These are phyloP conservation scores for Vitis labrusca DNA, from an alignment of 164 flowering plant species.

Conservation along the genomic window DNA sequence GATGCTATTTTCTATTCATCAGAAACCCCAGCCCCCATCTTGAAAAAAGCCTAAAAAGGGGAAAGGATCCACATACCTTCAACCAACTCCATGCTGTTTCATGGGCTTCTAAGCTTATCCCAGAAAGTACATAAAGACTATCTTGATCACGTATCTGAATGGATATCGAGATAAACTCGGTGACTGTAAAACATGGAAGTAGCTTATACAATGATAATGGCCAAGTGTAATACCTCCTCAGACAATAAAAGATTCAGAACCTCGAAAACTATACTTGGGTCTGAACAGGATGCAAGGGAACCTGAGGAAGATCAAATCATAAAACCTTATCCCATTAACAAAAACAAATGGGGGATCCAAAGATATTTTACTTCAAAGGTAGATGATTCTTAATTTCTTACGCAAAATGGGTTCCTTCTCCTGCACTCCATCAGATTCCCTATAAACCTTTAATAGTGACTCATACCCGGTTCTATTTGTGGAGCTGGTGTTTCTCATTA, in stretches of 20 bases:
- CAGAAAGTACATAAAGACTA: conserved; percentile 15
- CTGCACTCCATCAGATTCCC: conserved; percentile 25
- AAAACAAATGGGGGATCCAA: neutral
- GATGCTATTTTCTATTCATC: neutral
- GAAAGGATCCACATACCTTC: conserved; percentile 21
- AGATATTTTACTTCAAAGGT: conserved; percentile 4
- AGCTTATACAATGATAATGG: neutral
- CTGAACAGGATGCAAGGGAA: conserved; percentile 27
- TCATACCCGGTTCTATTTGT: conserved; percentile 23
- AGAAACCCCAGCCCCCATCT: neutral
- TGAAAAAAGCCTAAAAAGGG: neutral
- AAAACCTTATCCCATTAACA: neutral
- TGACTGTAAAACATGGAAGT: neutral
- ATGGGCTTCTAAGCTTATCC: conserved; percentile 37
- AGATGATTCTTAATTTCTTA: too few relatives aligned
- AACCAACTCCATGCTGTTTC: conserved; percentile 44
- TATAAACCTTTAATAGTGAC: conserved; percentile 22
- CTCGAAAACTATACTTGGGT: conserved; percentile 25
- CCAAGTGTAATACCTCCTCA: conserved; percentile 30
- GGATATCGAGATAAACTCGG: neutral
- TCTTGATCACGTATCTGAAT: conserved; percentile 33
- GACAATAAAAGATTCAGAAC: conserved; percentile 24
- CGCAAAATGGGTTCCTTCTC: conserved; percentile 28
- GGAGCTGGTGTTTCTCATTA: conserved; percentile 23
- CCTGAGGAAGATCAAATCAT: conserved; percentile 15